Percentiles rank a stretch among this genome's conserved stretches.
These are phyloP conservation scores for Colletotrichum sidae DNA, from an alignment of 2,329 filamentous ascomycete species.

Conservation along the genomic window DNA sequence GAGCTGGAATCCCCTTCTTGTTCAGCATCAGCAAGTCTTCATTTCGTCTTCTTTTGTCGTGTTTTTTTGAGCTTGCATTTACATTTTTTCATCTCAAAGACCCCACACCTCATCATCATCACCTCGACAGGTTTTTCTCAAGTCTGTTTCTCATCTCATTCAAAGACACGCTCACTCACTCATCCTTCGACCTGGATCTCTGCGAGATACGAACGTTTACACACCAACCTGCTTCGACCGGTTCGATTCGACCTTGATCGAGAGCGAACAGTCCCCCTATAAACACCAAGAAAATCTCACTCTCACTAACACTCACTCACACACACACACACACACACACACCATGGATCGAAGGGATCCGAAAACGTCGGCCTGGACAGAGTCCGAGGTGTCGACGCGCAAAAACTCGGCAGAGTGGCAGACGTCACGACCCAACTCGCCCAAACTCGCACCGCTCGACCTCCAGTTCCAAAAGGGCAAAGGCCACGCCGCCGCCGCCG, in stretches of 20 bases:
- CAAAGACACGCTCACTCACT: conserved; percentile 20
- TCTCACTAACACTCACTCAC: neutral
- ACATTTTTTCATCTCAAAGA: neutral
- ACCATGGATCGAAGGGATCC: conserved; percentile 32
- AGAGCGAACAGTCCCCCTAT: conserved; percentile 1
- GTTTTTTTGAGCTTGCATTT: conserved; percentile 21
- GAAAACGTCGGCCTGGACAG: conserved; percentile 31
- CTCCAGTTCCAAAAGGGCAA: conserved; percentile 30
- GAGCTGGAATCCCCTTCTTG: conserved; percentile 35
- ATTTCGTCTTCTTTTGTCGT: conserved; percentile 3
- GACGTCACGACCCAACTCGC: conserved; percentile 32
- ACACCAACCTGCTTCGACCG: conserved; percentile 9
- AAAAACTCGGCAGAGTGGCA: conserved; percentile 36
- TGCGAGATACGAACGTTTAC: conserved; percentile 32
- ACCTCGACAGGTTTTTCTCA: neutral
- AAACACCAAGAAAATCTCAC: neutral
- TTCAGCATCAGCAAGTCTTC: conserved; percentile 22
- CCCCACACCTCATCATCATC: conserved; percentile 8
- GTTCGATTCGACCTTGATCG: conserved; percentile 21
- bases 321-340: conserved; percentile 6
- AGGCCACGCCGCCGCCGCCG: neutral
- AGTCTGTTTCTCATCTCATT: conserved; percentile 1
- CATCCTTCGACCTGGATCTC: conserved; percentile 29
- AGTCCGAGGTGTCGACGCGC: conserved; percentile 34
- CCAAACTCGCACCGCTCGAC: conserved; percentile 33